Evolutionary conservation across 2,329 filamentous ascomycete genomes (phyloP), one percentile per base, ranked within the genome.

Genomic region (Chaetomiaceae sp.): DNA sequence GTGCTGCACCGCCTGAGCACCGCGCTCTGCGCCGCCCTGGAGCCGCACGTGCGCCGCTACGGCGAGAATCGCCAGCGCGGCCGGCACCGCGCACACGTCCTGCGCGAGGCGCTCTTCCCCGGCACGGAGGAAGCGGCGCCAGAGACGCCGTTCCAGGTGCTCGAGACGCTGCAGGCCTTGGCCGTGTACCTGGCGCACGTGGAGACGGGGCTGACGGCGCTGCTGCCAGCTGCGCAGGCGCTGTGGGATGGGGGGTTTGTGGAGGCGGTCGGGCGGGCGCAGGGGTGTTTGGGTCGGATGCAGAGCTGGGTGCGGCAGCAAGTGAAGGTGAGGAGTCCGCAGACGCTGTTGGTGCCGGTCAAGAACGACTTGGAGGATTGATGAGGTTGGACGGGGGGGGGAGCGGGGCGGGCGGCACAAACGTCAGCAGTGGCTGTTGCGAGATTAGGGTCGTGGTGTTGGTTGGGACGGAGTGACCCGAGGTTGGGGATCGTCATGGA

Each of bases 211-310:
- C 26, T 67, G 8, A 54, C 45, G 19, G 63, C 59, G 7, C 44
- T 67, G 38, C 22, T 38, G 5, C 65, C 64, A 4, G 57, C 65
- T 1, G 60, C 59, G 32, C 57, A 62, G 50, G 63, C 65, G 9
- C 45, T 61, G 8, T 67, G 64, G 65, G 65, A 68, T 46, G 47
- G 47, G 17, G 57, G 57, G n/a, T 67, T 67, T 46, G 48, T 54
- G 4, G 54, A 57, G 6, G 59, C 58, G 0, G 58, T 64, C 2
- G 26, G 15, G 3, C 56, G 53, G 45, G 56, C 54, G 7, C 52
- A 55, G 42, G 27, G 18, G 6, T 47, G 49, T 6, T 40, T 64
- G 15, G 27, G 36, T 10, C 52, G 62, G 19, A 62, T 63, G 54
- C 54, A 63, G 48, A 57, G 56, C 4, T 66, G 63, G 64, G 57